These are phyloP conservation scores for Teratosphaeria viscida DNA, from an alignment of 2,329 filamentous ascomycete species.

Conservation along the genomic window DNA sequence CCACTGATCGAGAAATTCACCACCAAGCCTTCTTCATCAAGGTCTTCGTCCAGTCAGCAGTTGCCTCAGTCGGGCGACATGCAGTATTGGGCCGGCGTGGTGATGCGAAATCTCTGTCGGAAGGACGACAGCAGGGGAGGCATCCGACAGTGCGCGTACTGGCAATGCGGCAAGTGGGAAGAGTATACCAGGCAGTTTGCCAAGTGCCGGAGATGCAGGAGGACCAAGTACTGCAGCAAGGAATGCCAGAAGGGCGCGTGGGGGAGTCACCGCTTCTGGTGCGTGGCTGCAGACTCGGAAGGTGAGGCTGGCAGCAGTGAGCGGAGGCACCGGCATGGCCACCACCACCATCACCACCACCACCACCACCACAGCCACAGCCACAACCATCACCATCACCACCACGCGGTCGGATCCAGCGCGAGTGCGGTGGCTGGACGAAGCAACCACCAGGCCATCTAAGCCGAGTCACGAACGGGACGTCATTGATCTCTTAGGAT, in stretches of 20 bases:
- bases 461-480: neutral
- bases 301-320: slow-evolving; percentile 14
- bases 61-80: slow-evolving; percentile 47
- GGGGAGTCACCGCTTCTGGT: slow-evolving; percentile 98
- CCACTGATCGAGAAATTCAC: slow-evolving; percentile 98
- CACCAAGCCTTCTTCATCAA: slow-evolving; percentile 50
- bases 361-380: neutral
- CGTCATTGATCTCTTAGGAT: neutral
- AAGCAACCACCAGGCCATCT: neutral
- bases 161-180: slow-evolving; percentile 97
- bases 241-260: slow-evolving; percentile 98
- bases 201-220: slow-evolving; percentile 88
- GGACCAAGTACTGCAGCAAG: slow-evolving; percentile 93
- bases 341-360: slow-evolving; percentile 15
- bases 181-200: slow-evolving; percentile 94
- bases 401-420: neutral
- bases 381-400: neutral
- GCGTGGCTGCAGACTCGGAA: slow-evolving; percentile 55
- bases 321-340: slow-evolving; percentile 7
- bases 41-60: slow-evolving; percentile 31
- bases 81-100: slow-evolving; percentile 99
- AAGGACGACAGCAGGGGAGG: slow-evolving; percentile 93
- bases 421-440: neutral
- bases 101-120: slow-evolving; percentile 96
- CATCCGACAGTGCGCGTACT: slow-evolving; percentile 95